Conservation (phyloP, 805 yeast genomes). For the Suhomyces sp. region DNA sequence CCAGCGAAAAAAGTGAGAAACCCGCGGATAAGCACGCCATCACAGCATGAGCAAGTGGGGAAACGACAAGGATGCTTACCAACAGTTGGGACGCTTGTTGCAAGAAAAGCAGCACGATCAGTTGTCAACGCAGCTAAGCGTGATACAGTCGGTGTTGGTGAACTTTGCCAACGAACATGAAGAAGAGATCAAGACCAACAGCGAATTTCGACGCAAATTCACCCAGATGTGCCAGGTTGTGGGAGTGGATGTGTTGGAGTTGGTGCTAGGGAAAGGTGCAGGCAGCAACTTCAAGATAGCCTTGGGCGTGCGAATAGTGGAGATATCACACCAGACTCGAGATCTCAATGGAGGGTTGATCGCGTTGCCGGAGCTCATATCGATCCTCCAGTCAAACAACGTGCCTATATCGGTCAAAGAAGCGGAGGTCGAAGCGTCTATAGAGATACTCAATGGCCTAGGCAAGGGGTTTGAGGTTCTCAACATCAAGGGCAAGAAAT, state of each 20-base stretch:
- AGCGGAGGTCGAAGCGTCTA: slow-evolving; percentile 55
- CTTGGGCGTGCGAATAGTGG: slow-evolving; percentile 70
- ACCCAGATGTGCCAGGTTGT: slow-evolving; percentile 72
- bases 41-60: neutral
- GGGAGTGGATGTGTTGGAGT: slow-evolving; percentile 77
- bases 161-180: slow-evolving; percentile 73
- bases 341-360: slow-evolving; percentile 82
- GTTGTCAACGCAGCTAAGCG: slow-evolving; percentile 66
- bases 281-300: slow-evolving; percentile 60
- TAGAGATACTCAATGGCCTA: slow-evolving; percentile 50
- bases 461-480: slow-evolving; percentile 73
- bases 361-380: slow-evolving; percentile 45
- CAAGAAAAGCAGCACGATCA: slow-evolving; percentile 55
- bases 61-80: slow-evolving; percentile 26
- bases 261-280: slow-evolving; percentile 23
- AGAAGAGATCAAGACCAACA: slow-evolving; percentile 59
- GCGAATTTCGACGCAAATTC: slow-evolving; percentile 67
- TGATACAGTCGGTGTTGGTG: slow-evolving; percentile 74
- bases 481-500: slow-evolving; percentile 53
- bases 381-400: slow-evolving; percentile 27
- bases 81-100: slow-evolving; percentile 49
- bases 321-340: slow-evolving; percentile 66
- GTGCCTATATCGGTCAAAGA: slow-evolving; percentile 34
- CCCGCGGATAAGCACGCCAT: neutral
- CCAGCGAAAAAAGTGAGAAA: neutral